Conservation (phyloP, 129 eudicot genomes). For the Helianthus annuus region HanXRQr2.0-SUNRISE NC_035446.2:137858595-137859094, state of each 20-base stretch:
- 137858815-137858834: constrained; percentile 22
- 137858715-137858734: constrained; percentile 23
- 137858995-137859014: constrained; percentile 3
- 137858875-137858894: constrained; percentile 9
- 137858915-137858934: constrained; percentile 20
- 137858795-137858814: constrained; percentile 33
- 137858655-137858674: constrained; percentile 25
- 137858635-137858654: constrained; percentile 16
- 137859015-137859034: constrained; percentile 19
- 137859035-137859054: constrained; percentile 12
- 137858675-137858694: constrained; percentile 18
- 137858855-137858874: constrained; percentile 29
- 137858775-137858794: constrained; percentile 35
- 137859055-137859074: constrained; percentile 20
- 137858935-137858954: constrained; percentile 24
- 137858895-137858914: constrained; percentile 28
- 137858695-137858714: constrained; percentile 22
- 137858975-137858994: constrained; percentile 1
- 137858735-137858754: constrained; percentile 1
- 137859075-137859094: not conserved
- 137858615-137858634: constrained; percentile 33
- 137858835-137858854: constrained; percentile 36
- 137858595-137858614: constrained; percentile 39
- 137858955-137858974: constrained; percentile 24
- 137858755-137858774: not conserved